A percentile compares a stretch with the other conserved stretches of the same genome.
Conservation (phyloP, 495 filamentous ascomycete genomes). For the Cudoniella acicularis region DNA sequence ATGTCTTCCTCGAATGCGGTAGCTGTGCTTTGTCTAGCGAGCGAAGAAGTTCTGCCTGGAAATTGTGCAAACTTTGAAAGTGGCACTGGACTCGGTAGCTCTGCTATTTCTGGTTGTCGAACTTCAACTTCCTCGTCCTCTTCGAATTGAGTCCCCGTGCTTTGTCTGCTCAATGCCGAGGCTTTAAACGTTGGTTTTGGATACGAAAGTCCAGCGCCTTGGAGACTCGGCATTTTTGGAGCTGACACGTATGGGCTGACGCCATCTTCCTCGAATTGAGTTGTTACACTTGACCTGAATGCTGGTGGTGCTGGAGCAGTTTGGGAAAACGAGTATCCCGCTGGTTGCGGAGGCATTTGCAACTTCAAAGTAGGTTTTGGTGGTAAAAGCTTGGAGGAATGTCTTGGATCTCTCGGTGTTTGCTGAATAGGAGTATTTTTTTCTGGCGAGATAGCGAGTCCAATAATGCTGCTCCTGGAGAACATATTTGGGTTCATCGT, state of each 20-base stretch:
- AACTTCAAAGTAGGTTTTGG: conserved; percentile 26
- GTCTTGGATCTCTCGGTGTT: conserved; percentile 1
- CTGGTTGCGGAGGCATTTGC: conserved; percentile 13
- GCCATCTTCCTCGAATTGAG: conserved; percentile 45
- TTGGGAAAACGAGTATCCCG: conserved; percentile 14
- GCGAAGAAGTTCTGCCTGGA: neutral
- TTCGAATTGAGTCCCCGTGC: conserved; percentile 24
- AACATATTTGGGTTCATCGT: conserved; percentile 25
- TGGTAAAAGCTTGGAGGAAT: conserved; percentile 24
- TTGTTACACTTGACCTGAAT: neutral
- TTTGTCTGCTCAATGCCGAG: conserved; percentile 15
- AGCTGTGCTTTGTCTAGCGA: neutral
- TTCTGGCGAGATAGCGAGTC: conserved; percentile 39
- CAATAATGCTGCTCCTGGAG: conserved; percentile 33
- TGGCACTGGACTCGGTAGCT: neutral
- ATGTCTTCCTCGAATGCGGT: neutral
- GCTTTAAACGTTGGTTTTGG: conserved; percentile 1
- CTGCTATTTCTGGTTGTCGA: neutral
- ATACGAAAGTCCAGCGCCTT: conserved; percentile 14
- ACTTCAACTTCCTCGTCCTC: conserved; percentile 14
- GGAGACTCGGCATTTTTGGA: conserved; percentile 2
- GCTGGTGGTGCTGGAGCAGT: conserved; percentile 33
- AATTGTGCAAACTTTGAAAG: neutral
- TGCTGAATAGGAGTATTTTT: conserved; percentile 6
- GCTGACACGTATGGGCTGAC: conserved; percentile 29